Evolutionary conservation across 495 filamentous ascomycete genomes (phyloP).

Genomic region (Pyrenula massariospora): DNA sequence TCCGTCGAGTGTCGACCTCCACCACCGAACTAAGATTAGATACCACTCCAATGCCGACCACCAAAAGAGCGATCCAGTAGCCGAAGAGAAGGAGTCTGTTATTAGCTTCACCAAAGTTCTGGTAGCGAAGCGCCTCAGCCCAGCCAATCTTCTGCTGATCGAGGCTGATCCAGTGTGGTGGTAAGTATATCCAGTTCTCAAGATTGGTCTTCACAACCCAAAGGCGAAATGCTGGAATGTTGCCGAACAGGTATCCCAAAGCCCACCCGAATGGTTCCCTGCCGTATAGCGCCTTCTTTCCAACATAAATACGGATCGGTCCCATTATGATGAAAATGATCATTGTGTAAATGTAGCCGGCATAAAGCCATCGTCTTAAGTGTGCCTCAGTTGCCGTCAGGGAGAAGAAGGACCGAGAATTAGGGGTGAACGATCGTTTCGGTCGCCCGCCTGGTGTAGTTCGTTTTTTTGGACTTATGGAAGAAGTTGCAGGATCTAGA

Average conservation of each 20-base stretch:
- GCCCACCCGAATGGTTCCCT: conserved; percentile 89
- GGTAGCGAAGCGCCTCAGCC: conserved; percentile 44
- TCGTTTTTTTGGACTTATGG: conserved; percentile 7
- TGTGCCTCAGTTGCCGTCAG: conserved; percentile 69
- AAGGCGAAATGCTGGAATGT: conserved; percentile 55
- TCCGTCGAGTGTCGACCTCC: conserved; percentile 93
- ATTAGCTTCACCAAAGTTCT: conserved; percentile 60
- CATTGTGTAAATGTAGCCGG: conserved; percentile 60
- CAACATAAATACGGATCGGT: conserved; percentile 59
- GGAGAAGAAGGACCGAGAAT: conserved; percentile 60
- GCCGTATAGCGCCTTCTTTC: conserved; percentile 49
- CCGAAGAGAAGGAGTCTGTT: conserved; percentile 64
- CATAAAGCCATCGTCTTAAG: conserved; percentile 72
- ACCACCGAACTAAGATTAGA: conserved; percentile 55
- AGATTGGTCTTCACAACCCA: conserved; percentile 52
- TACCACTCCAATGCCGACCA: conserved; percentile 59
- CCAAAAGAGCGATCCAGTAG: conserved; percentile 61
- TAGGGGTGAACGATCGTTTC: conserved; percentile 55
- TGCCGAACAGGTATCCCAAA: conserved; percentile 77
- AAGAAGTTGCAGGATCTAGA: conserved; percentile 4
- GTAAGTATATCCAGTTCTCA: conserved; percentile 66
- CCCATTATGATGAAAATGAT: conserved; percentile 53
- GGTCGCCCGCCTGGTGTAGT: conserved; percentile 54
- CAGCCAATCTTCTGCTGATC: conserved; percentile 32
- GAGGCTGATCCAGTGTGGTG: conserved; percentile 10